Conservation (phyloP, 2,329 filamentous ascomycete species). For the Celoporthe dispersa region DNA sequence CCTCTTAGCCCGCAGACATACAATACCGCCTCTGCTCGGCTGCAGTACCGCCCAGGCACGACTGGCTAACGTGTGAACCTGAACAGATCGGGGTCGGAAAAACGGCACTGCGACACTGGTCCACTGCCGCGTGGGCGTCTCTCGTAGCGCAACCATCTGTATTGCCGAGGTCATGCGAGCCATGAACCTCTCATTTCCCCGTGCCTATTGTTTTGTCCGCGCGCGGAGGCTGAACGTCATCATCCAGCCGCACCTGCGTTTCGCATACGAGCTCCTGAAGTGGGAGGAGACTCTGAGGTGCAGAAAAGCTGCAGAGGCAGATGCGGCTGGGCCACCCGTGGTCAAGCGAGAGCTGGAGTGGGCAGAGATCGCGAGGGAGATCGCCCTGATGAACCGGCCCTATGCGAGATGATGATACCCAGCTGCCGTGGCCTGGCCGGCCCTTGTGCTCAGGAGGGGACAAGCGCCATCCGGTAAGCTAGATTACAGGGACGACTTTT, state of each 20-base stretch:
- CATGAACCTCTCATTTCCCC: constrained; percentile 79
- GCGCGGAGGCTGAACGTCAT: constrained; percentile 94
- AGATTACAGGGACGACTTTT: constrained; percentile 16
- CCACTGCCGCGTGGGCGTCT: constrained; percentile 95
- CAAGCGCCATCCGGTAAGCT: not conserved
- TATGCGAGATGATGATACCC: constrained; percentile 72
- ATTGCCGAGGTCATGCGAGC: constrained; percentile 98
- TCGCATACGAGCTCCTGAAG: constrained; percentile 92
- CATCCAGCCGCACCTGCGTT: constrained; percentile 93
- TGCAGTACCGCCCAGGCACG: not conserved
- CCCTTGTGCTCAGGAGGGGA: no score
- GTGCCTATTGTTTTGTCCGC: constrained; percentile 95
- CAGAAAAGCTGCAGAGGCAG: constrained; percentile 52
- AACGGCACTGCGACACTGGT: constrained; percentile 87
- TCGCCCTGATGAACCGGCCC: constrained; percentile 93
- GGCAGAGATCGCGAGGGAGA: constrained; percentile 84
- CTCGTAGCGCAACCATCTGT: constrained; percentile 93
- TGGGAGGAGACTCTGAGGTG: constrained; percentile 83
- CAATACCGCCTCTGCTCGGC: not conserved
- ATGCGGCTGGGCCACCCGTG: constrained; percentile 34
- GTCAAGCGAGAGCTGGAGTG: constrained; percentile 85
- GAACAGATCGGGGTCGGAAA: constrained; percentile 73
- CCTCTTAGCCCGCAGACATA: not conserved
- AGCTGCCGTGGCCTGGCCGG: not conserved
- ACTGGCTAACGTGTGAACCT: constrained; percentile 13